Evolutionary conservation across 805 yeast species (phyloP).

Genomic region (Osmozyma mogii): DNA sequence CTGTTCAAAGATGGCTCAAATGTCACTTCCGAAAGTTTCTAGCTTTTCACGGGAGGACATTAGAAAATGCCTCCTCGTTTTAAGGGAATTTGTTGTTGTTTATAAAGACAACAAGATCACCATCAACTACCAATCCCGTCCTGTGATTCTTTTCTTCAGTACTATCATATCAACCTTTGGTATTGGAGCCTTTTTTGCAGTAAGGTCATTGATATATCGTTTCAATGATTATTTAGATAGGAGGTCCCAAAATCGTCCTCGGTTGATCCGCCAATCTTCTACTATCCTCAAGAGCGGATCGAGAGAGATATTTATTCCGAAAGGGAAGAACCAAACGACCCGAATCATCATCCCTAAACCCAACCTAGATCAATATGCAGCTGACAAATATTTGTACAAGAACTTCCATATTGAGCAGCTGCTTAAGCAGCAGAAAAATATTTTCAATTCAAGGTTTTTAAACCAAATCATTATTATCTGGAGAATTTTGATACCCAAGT

Average conservation of each 20-base stretch:
- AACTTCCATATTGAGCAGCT: slow-evolving; percentile 31
- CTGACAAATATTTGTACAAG: slow-evolving; percentile 47
- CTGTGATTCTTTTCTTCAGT: slow-evolving; percentile 33
- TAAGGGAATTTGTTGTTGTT: slow-evolving; percentile 29
- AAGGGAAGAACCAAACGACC: slow-evolving; percentile 28
- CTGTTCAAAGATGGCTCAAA: no score
- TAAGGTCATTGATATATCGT: slow-evolving; percentile 21
- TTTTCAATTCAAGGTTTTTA: slow-evolving; percentile 55
- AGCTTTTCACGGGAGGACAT: slow-evolving; percentile 26
- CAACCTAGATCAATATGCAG: slow-evolving; percentile 44
- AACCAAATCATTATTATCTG: slow-evolving; percentile 70
- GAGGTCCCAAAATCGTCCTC: slow-evolving; percentile 23
- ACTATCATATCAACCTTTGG: slow-evolving; percentile 36
- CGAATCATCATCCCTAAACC: slow-evolving; percentile 41
- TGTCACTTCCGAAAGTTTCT: no score
- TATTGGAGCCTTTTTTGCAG: slow-evolving; percentile 25
- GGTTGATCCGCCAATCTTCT: slow-evolving; percentile 33
- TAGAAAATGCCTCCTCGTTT: slow-evolving; percentile 23
- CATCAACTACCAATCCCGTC: slow-evolving; percentile 34
- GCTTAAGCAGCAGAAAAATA: slow-evolving; percentile 19
- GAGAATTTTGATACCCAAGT: slow-evolving; percentile 72
- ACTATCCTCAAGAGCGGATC: slow-evolving; percentile 36
- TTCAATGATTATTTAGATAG: slow-evolving; percentile 23
- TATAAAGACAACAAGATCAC: slow-evolving; percentile 29
- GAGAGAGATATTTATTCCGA: slow-evolving; percentile 43